Percentiles rank a stretch among this genome's conserved stretches.
These are phyloP conservation scores for Sporobolus alterniflorus DNA, from an alignment of 202 grass and related monocot genomes.

Conservation along the genomic window DNA sequence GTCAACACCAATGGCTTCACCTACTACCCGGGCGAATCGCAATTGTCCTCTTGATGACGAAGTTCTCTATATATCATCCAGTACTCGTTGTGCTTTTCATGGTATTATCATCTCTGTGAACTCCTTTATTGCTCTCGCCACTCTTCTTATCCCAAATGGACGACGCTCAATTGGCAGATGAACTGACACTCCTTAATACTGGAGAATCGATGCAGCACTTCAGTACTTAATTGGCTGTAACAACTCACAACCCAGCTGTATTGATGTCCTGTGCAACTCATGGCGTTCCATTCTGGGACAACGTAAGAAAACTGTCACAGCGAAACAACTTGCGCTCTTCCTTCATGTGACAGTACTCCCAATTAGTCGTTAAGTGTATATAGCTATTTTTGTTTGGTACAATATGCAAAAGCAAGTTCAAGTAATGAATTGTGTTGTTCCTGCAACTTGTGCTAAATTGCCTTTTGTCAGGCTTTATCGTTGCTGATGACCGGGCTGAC, in stretches of 20 bases:
- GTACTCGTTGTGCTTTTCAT: not conserved
- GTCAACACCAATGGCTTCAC: not conserved
- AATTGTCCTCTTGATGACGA: not conserved
- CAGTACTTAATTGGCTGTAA: no score
- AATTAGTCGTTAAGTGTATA: no score
- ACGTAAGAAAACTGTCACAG: no score
- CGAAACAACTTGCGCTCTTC: not conserved
- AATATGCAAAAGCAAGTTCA: not conserved
- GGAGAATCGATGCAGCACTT: not conserved
- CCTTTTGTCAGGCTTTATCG: conserved; percentile 62
- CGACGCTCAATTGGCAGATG: not conserved
- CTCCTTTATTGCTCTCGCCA: not conserved
- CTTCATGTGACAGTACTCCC: no score
- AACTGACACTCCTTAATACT: not conserved
- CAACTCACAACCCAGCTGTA: not conserved
- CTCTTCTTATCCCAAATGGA: not conserved
- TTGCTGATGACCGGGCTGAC: conserved; percentile 49
- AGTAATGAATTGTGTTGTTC: conserved; percentile 3
- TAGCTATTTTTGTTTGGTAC: not conserved
- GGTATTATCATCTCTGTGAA: not conserved
- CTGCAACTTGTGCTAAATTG: not conserved
- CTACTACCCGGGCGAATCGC: conserved; percentile 9
- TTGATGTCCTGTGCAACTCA: not conserved
- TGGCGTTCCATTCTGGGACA: no score
- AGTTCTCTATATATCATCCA: no score